Percentiles rank a stretch among this genome's conserved stretches.
Conservation (phyloP, 768 basidiomycete species). For the Baorangia bicolor region DNA sequence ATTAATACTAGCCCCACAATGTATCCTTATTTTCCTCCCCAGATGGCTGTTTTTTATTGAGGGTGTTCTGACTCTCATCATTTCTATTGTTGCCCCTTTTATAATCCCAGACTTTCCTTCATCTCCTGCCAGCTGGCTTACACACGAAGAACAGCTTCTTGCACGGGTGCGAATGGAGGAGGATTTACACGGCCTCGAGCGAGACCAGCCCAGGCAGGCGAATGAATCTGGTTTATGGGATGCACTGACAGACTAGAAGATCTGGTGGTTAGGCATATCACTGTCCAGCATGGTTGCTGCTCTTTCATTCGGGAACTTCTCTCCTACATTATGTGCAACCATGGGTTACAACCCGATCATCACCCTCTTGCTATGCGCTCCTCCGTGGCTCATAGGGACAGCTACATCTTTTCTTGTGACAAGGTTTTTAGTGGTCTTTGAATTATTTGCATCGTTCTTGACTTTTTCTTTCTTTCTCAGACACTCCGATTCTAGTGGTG, state of each 20-base stretch:
- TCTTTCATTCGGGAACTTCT: constrained; percentile 74
- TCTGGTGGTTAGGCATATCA: constrained; percentile 75
- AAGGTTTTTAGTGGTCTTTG: constrained; percentile 33
- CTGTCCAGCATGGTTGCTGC: constrained; percentile 54
- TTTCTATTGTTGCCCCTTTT: constrained; percentile 51
- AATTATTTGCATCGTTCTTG: neutral
- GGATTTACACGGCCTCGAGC: constrained; percentile 54
- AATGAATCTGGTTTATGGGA: constrained; percentile 47
- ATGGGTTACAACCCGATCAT: constrained; percentile 62
- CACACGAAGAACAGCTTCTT: constrained; percentile 50
- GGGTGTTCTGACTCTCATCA: constrained; percentile 53
- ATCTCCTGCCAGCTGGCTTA: constrained; percentile 58
- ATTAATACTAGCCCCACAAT: neutral
- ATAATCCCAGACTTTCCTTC: constrained; percentile 74
- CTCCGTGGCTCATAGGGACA: constrained; percentile 67
- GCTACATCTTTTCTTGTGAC: constrained; percentile 55
- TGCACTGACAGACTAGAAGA: constrained; percentile 71
- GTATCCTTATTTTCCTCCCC: neutral
- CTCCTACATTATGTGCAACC: constrained; percentile 72
- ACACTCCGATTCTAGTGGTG: constrained; percentile 68
- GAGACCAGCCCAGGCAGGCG: constrained; percentile 39
- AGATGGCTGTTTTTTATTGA: constrained; percentile 75
- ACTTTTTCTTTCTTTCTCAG: constrained; percentile 30
- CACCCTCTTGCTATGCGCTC: constrained; percentile 72
- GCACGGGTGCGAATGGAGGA: constrained; percentile 60